Evolutionary conservation across 179 eudicot genomes (phyloP).

Genomic region (Sideroxylon spinosum): DNA sequence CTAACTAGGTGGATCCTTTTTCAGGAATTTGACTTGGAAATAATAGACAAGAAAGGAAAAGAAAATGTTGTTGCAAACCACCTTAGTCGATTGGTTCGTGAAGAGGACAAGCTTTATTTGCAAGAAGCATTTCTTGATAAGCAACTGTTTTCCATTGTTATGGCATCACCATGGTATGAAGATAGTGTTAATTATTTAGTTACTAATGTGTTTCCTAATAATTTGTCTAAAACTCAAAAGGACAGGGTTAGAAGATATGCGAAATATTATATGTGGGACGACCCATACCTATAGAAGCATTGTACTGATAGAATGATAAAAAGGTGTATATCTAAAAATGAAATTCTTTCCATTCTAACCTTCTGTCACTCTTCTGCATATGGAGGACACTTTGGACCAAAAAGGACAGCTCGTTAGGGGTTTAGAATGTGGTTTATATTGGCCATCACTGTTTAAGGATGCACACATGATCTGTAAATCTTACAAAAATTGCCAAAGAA

Average conservation of each 20-base stretch:
- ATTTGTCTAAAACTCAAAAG: not conserved
- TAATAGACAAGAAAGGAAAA: not conserved
- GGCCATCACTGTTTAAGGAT: not conserved
- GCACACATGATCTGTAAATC: not conserved
- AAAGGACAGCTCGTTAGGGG: not conserved
- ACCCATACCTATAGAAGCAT: not conserved
- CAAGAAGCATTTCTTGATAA: not conserved
- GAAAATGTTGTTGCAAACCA: not conserved
- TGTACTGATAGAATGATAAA: not conserved
- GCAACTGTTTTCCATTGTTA: not conserved
- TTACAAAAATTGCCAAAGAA: not conserved
- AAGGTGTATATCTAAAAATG: not conserved
- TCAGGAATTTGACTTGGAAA: not conserved
- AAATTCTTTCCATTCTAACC: not conserved
- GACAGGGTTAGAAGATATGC: not conserved
- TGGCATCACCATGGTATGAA: not conserved
- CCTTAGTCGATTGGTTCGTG: not conserved
- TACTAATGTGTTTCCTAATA: not conserved
- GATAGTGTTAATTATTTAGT: not conserved
- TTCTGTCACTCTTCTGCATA: not conserved
- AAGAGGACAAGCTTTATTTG: too few species aligned
- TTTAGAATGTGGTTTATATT: not conserved
- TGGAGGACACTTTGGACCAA: not conserved
- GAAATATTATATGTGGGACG: not conserved
- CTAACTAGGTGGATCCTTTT: not conserved